Percentiles rank a stretch among this genome's conserved stretches.
Conservation (phyloP, 2,329 filamentous ascomycete genomes). For the Cryoendolithus antarcticus region DNA sequence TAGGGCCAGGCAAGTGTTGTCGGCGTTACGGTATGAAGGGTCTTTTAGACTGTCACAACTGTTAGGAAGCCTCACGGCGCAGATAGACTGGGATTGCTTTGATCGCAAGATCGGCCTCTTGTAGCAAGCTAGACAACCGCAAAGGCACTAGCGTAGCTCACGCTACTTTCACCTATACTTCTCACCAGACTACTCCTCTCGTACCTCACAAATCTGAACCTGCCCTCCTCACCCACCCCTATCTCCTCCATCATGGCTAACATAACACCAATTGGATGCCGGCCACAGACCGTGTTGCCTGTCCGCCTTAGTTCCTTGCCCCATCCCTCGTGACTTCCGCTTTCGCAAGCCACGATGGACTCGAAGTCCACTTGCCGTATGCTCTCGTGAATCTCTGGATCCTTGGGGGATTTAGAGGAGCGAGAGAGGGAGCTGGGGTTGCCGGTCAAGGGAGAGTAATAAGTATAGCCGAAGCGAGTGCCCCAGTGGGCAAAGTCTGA, state of each 20-base stretch:
- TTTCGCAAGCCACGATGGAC: conserved; percentile 75
- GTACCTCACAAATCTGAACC: conserved; percentile 73
- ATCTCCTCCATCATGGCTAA: conserved; percentile 71
- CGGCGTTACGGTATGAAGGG: no score
- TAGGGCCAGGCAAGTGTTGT: no score
- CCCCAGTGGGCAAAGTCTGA: conserved; percentile 99
- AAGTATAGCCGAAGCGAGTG: conserved; percentile 66
- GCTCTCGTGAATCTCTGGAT: conserved; percentile 62
- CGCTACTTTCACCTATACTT: conserved; percentile 61
- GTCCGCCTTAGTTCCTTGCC: conserved; percentile 57
- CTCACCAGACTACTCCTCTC: conserved; percentile 69
- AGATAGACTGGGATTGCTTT: no score
- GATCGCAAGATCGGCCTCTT: no score
- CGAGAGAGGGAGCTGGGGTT: conserved; percentile 31
- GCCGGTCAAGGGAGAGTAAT: conserved; percentile 49
- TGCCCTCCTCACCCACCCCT: conserved; percentile 14
- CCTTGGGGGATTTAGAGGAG: conserved; percentile 31
- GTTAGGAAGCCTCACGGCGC: no score
- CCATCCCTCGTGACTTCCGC: conserved; percentile 60
- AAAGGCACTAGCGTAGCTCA: conserved; percentile 92
- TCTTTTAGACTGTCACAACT: no score
- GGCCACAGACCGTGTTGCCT: conserved; percentile 82
- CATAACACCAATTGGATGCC: conserved; percentile 85
- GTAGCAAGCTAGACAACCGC: conserved; percentile 47
- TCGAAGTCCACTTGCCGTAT: conserved; percentile 69